Conservation (phyloP, 1,139 yeast species). For the Nakaseomyces uthaithaninus region DNA sequence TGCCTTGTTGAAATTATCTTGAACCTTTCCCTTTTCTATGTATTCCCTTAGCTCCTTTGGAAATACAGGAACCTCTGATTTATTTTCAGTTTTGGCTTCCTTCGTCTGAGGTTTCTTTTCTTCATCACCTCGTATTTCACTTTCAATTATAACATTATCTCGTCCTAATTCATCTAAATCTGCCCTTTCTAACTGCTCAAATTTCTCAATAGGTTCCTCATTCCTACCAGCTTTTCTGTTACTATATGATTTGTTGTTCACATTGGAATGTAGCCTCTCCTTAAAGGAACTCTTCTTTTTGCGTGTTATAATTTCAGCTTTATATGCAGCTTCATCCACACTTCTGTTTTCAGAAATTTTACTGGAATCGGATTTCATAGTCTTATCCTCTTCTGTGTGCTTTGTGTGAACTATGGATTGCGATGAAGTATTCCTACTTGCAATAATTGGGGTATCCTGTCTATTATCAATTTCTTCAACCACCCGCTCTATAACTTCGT, state of each 20-base stretch:
- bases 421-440: not conserved
- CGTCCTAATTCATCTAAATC: not conserved
- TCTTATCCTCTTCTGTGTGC: no score
- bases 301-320: no score
- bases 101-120: not conserved
- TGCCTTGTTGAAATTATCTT: constrained; percentile 15
- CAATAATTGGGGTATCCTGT: not conserved
- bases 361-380: no score
- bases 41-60: constrained; percentile 7
- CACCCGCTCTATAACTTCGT: not conserved
- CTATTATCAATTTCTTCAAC: constrained; percentile 2
- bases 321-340: no score
- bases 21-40: constrained; percentile 7
- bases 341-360: no score
- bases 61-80: not conserved
- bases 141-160: not conserved
- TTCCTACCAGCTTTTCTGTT: no score
- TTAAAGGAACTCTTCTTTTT: no score
- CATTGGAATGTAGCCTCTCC: no score
- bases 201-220: constrained; percentile 1
- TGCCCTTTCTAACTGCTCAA: not conserved
- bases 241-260: no score
- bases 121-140: not conserved
- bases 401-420: no score
- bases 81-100: not conserved